Evolutionary conservation across 768 basidiomycete species (phyloP).

Genomic region (Boletus tylopilopsis): DNA sequence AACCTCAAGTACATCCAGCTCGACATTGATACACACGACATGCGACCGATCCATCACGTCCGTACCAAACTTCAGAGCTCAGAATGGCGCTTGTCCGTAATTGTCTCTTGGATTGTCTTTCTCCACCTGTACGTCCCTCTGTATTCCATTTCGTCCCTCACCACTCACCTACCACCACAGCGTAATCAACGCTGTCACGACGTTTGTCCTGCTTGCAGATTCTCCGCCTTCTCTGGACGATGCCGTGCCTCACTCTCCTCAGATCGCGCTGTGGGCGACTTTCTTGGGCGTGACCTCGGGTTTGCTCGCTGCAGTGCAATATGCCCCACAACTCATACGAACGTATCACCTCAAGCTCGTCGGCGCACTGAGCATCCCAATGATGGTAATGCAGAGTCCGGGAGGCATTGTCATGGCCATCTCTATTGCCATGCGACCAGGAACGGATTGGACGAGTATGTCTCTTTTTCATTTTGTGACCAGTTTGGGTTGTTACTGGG

Average conservation of each 20-base stretch:
- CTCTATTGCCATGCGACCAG: constrained; percentile 74
- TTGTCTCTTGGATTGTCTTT: constrained; percentile 65
- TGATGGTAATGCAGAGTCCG: constrained; percentile 94
- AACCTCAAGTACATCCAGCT: constrained; percentile 68
- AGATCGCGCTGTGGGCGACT: constrained; percentile 66
- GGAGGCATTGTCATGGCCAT: constrained; percentile 85
- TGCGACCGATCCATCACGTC: constrained; percentile 37
- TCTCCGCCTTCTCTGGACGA: constrained; percentile 36
- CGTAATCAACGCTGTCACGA: constrained; percentile 52
- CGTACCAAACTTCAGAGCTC: constrained; percentile 52
- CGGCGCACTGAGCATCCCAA: constrained; percentile 89
- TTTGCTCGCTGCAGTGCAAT: constrained; percentile 77
- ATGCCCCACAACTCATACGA: constrained; percentile 79
- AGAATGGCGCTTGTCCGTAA: constrained; percentile 77
- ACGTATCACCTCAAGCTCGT: constrained; percentile 81
- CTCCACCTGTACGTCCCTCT: constrained; percentile 65
- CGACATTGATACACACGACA: constrained; percentile 39
- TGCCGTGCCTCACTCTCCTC: constrained; percentile 34
- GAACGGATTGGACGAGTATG: constrained; percentile 83
- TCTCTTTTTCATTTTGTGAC: neutral
- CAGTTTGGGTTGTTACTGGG: too few species aligned
- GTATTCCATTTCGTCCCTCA: neutral
- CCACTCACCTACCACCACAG: constrained; percentile 3
- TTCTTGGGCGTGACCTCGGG: constrained; percentile 84
- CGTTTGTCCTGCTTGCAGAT: constrained; percentile 56